Evolutionary conservation across 495 filamentous ascomycete species (phyloP).

Genomic region (Penicillium arizonense): DNA sequence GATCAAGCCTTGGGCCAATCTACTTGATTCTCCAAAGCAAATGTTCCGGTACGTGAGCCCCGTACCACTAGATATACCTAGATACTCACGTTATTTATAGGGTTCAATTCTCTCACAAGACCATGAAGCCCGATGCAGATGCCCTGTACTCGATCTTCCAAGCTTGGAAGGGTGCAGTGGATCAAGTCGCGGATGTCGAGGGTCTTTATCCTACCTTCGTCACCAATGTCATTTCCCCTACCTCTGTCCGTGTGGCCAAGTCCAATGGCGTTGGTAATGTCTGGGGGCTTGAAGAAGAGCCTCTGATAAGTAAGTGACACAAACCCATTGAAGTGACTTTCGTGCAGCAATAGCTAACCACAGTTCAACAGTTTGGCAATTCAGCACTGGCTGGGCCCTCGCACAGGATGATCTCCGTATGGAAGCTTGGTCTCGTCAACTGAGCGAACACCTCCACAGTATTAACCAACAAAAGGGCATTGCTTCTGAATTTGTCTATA

Average conservation of each 20-base stretch:
- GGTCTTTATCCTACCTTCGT: conserved; percentile 31
- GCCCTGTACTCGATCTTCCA: conserved; percentile 20
- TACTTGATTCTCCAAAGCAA: conserved; percentile 28
- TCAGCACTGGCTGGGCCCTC: conserved; percentile 27
- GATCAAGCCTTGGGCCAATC: conserved; percentile 10
- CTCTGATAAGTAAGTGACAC: conserved; percentile 20
- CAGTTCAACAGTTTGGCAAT: conserved; percentile 24
- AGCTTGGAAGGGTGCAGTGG: conserved; percentile 24
- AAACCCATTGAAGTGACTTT: no score
- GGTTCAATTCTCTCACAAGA: conserved; percentile 23
- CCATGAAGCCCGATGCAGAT: conserved; percentile 22
- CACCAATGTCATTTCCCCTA: conserved; percentile 15
- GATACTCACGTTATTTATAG: conserved; percentile 1
- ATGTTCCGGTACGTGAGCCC: conserved; percentile 20
- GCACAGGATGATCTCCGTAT: conserved; percentile 30
- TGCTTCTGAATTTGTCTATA: conserved; percentile 26
- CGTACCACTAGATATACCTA: not conserved
- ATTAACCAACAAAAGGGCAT: conserved; percentile 17
- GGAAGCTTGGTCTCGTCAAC: conserved; percentile 25
- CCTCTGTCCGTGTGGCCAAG: conserved; percentile 13
- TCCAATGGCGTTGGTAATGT: conserved; percentile 37
- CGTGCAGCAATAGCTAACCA: not conserved
- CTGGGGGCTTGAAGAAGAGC: conserved; percentile 32
- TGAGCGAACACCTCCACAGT: conserved; percentile 19
- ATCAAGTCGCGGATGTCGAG: conserved; percentile 23